These are phyloP conservation scores for Nakazawaea wickerhamii DNA, from an alignment of 805 yeast species.

Conservation along the genomic window DNA sequence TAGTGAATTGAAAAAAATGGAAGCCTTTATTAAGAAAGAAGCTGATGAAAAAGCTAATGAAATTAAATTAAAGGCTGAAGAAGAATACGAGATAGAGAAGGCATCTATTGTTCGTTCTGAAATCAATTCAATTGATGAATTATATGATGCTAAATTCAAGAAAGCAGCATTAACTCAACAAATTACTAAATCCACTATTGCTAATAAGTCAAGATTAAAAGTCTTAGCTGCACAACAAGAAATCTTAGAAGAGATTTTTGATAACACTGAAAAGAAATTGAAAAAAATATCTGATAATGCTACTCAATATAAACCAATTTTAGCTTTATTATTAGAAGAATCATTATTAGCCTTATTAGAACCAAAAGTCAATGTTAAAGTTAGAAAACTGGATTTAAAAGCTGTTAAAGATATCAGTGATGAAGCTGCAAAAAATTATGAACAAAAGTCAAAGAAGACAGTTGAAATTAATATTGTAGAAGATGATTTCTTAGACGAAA, in stretches of 20 bases:
- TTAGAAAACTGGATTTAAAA: conserved; percentile 59
- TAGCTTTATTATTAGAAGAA: conserved; percentile 79
- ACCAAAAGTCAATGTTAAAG: conserved; percentile 55
- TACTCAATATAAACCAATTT: conserved; percentile 57
- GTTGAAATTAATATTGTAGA: conserved; percentile 56
- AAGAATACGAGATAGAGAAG: conserved; percentile 97
- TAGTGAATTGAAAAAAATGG: conserved; percentile 95
- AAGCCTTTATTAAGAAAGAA: conserved; percentile 96
- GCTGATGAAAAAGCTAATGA: conserved; percentile 99
- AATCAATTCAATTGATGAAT: conserved; percentile 78
- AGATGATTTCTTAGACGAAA: conserved; percentile 50
- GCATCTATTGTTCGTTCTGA: conserved; percentile 92
- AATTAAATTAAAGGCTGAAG: conserved; percentile 92
- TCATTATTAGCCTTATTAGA: conserved; percentile 70
- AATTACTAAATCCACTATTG: conserved; percentile 90
- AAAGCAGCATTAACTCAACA: conserved; percentile 92
- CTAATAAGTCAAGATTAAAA: conserved; percentile 91
- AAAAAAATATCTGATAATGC: conserved; percentile 50
- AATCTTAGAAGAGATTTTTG: conserved; percentile 69
- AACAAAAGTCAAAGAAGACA: conserved; percentile 52
- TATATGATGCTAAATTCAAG: conserved; percentile 77
- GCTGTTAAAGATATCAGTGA: conserved; percentile 56
- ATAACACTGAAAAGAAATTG: conserved; percentile 60
- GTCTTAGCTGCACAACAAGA: conserved; percentile 82
- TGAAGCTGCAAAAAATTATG: conserved; percentile 59